Base-by-base conservation (phyloP, 495 filamentous ascomycete species). In the Recurvomyces mirabilis region DNA sequence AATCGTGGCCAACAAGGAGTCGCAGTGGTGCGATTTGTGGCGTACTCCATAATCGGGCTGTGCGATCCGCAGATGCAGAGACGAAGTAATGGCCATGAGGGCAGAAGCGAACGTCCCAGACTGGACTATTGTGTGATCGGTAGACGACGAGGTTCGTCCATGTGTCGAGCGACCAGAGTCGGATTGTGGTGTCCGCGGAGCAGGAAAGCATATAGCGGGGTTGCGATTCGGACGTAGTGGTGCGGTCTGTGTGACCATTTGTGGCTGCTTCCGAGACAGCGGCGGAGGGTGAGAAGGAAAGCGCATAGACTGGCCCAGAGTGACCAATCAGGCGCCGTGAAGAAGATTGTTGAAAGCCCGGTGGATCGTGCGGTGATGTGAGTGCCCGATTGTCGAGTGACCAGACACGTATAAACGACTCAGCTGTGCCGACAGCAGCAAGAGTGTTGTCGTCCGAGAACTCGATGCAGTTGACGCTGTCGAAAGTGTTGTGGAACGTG, bases 341-440 rank as follows among this genome's bases (percentile, higher is more conserved):
- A 24, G 74, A 70, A n/a, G 76, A 69, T 5, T 72, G 67, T 1
- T 69, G 65, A 18, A 73, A 67, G 5, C 66, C 57, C 0, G 69
- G 60, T 64, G 59, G 47, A 73, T 70, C 56, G 15, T 65, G 64
- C 5, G 58, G 52, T 25, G 51, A 49, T 13, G 46, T 41, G 5
- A 87, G 66, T 1, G 81, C 70, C 33, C 79, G 81, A 35, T 89
- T 88, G 53, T 93, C 81, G 10, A 94, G 63, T 41, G 77, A 78
- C 84, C 89, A 98, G 5, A 98, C 73, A 4, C 93, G 84, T 56
- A 96, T 91, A 56, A 93, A 96, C 1, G 89, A 95, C 55, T 95
- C 86, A 43, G 77, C 75, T 35, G 87, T 93, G 13, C 91, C 91
- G 24, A 79, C 79, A 19, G 91, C 91, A 31, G 86, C 80, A 1